These are phyloP conservation scores for Ballota nigra DNA, from an alignment of 257 asterid genomes.

Conservation along the genomic window DNA sequence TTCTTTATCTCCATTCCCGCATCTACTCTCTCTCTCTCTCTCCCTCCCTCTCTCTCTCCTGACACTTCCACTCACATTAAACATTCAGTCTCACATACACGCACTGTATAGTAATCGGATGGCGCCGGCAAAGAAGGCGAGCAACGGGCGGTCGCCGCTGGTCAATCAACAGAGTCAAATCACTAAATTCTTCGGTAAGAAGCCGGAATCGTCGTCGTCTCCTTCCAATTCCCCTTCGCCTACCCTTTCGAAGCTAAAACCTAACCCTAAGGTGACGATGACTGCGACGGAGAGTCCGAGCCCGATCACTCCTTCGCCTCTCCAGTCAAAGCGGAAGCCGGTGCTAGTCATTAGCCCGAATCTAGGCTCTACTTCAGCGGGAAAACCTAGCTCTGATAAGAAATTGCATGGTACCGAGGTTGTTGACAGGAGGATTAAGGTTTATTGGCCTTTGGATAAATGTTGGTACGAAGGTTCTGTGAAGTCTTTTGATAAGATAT, in stretches of 20 bases:
- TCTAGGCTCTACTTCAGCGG: conserved; percentile 27
- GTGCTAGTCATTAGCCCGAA: conserved; percentile 45
- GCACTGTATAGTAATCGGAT: conserved; percentile 16
- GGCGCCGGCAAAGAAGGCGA: conserved; percentile 52
- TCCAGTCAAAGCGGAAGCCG: conserved; percentile 44
- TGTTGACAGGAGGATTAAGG: conserved; percentile 53
- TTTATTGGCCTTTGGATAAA: conserved; percentile 86
- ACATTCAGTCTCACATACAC: not conserved
- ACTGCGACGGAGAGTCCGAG: conserved; percentile 29
- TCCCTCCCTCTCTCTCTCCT: not conserved
- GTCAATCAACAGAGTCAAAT: conserved; percentile 85
- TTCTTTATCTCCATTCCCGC: conserved; percentile 18
- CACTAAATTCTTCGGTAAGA: conserved; percentile 77
- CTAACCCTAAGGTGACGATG: conserved; percentile 39
- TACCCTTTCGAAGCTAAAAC: conserved; percentile 32
- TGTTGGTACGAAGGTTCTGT: conserved; percentile 81
- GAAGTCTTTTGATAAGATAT: conserved; percentile 53
- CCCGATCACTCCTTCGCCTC: conserved; percentile 48
- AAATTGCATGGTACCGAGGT: conserved; percentile 53
- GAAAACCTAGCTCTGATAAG: conserved; percentile 27
- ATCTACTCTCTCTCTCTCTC: not conserved
- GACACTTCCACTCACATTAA: not conserved
- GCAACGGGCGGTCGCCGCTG: conserved; percentile 87
- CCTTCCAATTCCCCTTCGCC: conserved; percentile 44
- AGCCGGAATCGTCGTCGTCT: conserved; percentile 35